Conservation (phyloP, 2,329 filamentous ascomycete species). For the Alternaria incomplexa region DNA sequence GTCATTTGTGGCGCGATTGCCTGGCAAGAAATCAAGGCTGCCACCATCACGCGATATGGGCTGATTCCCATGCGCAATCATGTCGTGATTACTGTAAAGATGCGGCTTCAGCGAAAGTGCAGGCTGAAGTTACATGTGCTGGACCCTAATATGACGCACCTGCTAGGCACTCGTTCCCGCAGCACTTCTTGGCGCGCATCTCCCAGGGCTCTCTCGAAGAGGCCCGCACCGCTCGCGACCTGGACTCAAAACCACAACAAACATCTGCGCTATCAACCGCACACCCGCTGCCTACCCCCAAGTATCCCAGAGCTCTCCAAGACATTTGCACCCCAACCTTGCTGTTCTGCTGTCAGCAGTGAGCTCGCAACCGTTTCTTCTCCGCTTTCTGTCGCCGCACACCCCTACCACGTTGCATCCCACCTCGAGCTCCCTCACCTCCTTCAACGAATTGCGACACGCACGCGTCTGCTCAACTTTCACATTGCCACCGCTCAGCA, state of each 20-base stretch:
- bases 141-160: conserved; percentile 19
- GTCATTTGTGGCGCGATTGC: conserved; percentile 1
- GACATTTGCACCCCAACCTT: conserved; percentile 4
- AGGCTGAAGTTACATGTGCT: conserved; percentile 9
- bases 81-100: not conserved
- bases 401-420: conserved; percentile 32
- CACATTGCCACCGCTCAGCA: not conserved
- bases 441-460: conserved; percentile 8
- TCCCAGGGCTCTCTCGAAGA: conserved; percentile 7
- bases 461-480: not conserved
- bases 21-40: conserved; percentile 2
- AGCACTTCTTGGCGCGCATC: conserved; percentile 3
- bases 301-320: conserved; percentile 3
- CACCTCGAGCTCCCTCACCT: conserved; percentile 25
- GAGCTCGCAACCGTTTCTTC: conserved; percentile 25
- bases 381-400: conserved; percentile 38
- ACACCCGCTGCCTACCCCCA: conserved; percentile 7
- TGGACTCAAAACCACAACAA: conserved; percentile 29
- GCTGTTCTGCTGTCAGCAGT: conserved; percentile 9
- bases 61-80: not conserved
- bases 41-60: not conserved
- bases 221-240: conserved; percentile 16
- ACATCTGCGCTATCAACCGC: conserved; percentile 24
- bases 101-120: not conserved
- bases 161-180: conserved; percentile 5